phyloP scores from a whole-genome alignment of 73 alveolate genomes.

The Stentor coeruleus region DNA sequence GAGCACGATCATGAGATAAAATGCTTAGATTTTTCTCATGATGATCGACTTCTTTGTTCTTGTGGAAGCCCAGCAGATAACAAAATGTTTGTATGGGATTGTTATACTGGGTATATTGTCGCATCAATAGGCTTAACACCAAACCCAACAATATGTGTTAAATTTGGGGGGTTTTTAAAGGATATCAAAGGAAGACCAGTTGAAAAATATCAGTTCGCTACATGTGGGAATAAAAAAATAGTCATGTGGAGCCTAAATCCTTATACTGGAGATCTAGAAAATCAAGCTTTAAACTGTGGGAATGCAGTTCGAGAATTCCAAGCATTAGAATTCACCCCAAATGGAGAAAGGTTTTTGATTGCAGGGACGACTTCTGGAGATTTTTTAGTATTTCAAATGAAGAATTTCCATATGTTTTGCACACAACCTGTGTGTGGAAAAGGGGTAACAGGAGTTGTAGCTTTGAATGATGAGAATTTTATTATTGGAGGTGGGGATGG shows the following conservation, averaged over 20 bases:
- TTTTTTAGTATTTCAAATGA: constrained; percentile 56
- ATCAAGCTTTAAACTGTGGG: constrained; percentile 82
- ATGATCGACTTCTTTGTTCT: constrained; percentile 80
- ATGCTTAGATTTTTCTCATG: constrained; percentile 84
- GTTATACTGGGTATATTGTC: constrained; percentile 79
- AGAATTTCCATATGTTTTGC: constrained; percentile 68
- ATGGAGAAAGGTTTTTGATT: constrained; percentile 79
- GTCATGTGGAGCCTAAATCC: constrained; percentile 89
- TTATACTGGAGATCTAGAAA: constrained; percentile 74
- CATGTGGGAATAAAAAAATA: constrained; percentile 87
- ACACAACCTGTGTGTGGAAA: constrained; percentile 83
- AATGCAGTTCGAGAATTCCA: constrained; percentile 83
- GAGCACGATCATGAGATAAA: constrained; percentile 95
- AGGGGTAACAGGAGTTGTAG: constrained; percentile 84
- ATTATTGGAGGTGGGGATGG: constrained; percentile 96
- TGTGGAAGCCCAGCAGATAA: constrained; percentile 92
- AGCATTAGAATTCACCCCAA: constrained; percentile 82
- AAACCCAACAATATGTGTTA: constrained; percentile 72
- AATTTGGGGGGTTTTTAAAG: constrained; percentile 92
- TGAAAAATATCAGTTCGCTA: constrained; percentile 84
- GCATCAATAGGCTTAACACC: constrained; percentile 69
- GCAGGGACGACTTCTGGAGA: constrained; percentile 97
- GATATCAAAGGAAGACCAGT: constrained; percentile 92
- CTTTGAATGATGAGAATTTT: constrained; percentile 67
- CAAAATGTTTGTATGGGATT: constrained; percentile 91